Evolutionary conservation across 2,329 filamentous ascomycete genomes (phyloP), one percentile per base, ranked within the genome.

Genomic region (Paraphaeosphaeria sporulosa): DNA sequence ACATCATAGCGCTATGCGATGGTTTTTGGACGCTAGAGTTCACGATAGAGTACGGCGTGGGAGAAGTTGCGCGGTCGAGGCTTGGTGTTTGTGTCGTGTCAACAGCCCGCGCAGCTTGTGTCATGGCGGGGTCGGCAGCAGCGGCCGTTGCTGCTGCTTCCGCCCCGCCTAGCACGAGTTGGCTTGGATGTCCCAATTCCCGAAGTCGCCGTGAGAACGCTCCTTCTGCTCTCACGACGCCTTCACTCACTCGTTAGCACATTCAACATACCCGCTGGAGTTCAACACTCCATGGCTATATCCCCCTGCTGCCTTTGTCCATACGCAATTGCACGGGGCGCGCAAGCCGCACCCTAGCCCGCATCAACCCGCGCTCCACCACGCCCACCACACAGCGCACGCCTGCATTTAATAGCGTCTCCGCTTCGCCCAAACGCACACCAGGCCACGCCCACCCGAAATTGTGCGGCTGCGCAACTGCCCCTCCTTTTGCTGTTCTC

Each of bases 231-330:
- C 17, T 19, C 52, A 51, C 47, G 42, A 36, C 53, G 27, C 15
- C 32, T 21, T n/a, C 19, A 52, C 25, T 44, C 38, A 30, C 51
- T 8, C 38, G n/a, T 25, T 32, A 38, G 19, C 51, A 3, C 32
- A 49, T 65, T 71, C 64, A 66, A 70, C 64, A 64, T 66, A 55
- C 50, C 54, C 59, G 65, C 67, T 66, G 61, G 69, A 75, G 73
- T 71, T 75, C 73, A 75, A 76, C 72, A 76, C 73, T 77, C 70
- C 69, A 65, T 57, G 68, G 66, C 55, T 48, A 40, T 23, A 17
- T 58, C 27, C 21, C 40, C 12, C 43, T 17, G 13, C 17, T 17
- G 34, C n/a, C n/a, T 40, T 27, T 19, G n/a, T 50, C 27, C 40
- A 43, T 21, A 46, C 30, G 49, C 30, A 13, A 47, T 34, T 25